These are phyloP conservation scores for Drechslera avenae DNA, from an alignment of 2,329 filamentous ascomycete genomes.

Conservation along the genomic window DNA sequence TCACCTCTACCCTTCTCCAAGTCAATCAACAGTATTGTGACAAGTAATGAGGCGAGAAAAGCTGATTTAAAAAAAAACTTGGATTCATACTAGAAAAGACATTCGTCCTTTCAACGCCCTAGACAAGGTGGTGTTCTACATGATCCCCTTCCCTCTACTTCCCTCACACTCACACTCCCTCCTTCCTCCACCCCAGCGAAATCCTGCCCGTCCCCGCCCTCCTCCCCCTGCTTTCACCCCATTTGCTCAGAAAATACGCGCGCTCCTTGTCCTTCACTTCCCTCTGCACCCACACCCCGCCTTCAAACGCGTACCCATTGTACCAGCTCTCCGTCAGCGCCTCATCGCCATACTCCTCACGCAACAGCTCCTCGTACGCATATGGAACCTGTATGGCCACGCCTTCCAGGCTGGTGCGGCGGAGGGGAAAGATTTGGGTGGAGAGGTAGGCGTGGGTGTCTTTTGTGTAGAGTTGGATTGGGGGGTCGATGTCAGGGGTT, in stretches of 20 bases:
- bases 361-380: slow-evolving; percentile 59
- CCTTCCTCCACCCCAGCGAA: slow-evolving; percentile 3
- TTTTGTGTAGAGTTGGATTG: slow-evolving; percentile 53
- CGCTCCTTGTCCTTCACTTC: not conserved
- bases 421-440: slow-evolving; percentile 62
- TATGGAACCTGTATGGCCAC: slow-evolving; percentile 61
- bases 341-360: slow-evolving; percentile 60
- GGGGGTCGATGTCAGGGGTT: not conserved
- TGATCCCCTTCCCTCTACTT: too few relatives aligned
- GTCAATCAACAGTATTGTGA: too few relatives aligned
- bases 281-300: slow-evolving; percentile 30
- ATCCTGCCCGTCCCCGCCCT: slow-evolving; percentile 3
- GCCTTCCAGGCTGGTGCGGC: slow-evolving; percentile 60
- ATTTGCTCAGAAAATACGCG: not conserved
- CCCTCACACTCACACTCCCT: not conserved
- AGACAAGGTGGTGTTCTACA: too few relatives aligned
- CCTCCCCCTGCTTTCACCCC: not conserved
- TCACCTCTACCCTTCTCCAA: too few relatives aligned
- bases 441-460: slow-evolving; percentile 61
- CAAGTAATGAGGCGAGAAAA: too few relatives aligned
- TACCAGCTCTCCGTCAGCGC: slow-evolving; percentile 56
- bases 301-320: slow-evolving; percentile 51
- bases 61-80: too few relatives aligned
- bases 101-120: too few relatives aligned
- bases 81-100: too few relatives aligned